Evolutionary conservation across 75 land plant species (phyloP).

Genomic region (Selaginella moellendorffii): DNA sequence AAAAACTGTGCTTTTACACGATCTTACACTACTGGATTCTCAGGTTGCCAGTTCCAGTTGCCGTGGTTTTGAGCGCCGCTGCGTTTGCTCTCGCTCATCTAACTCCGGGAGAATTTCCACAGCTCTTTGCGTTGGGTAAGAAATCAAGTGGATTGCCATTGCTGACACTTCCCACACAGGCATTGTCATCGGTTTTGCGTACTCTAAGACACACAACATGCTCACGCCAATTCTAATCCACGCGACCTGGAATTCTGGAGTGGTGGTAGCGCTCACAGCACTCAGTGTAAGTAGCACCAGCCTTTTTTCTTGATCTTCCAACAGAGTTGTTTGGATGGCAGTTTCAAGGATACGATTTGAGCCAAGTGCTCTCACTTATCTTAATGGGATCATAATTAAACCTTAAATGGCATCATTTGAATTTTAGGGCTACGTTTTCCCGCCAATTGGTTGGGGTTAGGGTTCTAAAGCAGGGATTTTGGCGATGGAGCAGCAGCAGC

Average conservation of each 20-base stretch:
- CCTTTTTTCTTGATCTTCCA: neutral
- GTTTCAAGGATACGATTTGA: constrained; percentile 26
- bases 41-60: constrained; percentile 86
- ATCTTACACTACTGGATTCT: too few species aligned
- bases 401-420: too few species aligned
- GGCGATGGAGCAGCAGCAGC: constrained; percentile 12
- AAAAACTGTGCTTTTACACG: constrained; percentile 1
- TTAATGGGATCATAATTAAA: too few species aligned
- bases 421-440: too few species aligned
- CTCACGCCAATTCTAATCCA: constrained; percentile 76
- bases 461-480: neutral
- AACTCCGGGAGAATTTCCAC: constrained; percentile 89
- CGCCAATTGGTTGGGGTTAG: too few species aligned
- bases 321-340: constrained; percentile 7
- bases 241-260: constrained; percentile 93
- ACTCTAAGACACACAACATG: constrained; percentile 85
- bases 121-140: constrained; percentile 76
- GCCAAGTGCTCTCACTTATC: constrained; percentile 12
- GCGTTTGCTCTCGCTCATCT: constrained; percentile 90
- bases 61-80: constrained; percentile 62
- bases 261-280: constrained; percentile 66
- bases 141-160: neutral
- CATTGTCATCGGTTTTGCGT: constrained; percentile 70
- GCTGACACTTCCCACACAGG: constrained; percentile 28
- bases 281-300: constrained; percentile 54